A percentile compares a stretch with the other conserved stretches of the same genome.
These are phyloP conservation scores for Gnomoniopsis smithogilvyi DNA, from an alignment of 2,329 filamentous ascomycete species.

Conservation along the genomic window DNA sequence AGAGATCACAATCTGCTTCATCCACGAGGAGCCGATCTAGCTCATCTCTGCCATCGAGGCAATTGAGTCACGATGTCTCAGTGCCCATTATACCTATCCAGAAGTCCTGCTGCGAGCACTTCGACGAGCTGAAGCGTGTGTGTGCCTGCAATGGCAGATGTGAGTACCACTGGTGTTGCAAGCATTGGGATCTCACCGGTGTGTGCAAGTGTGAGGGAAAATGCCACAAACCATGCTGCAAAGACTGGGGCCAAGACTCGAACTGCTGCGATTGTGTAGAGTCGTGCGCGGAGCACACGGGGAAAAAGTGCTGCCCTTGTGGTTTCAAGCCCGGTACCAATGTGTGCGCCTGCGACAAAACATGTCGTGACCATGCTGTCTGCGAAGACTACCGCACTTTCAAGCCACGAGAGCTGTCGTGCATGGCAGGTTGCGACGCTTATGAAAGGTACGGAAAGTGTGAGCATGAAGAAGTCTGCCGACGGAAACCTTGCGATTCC, in stretches of 20 bases:
- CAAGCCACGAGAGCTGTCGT: not conserved
- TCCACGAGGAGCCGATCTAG: too few relatives aligned
- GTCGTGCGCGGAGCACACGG: not conserved
- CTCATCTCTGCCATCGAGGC: not conserved
- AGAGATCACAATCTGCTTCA: not conserved
- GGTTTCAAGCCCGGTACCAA: not conserved
- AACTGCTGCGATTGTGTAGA: not conserved
- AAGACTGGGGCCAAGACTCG: not conserved
- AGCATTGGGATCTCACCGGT: not conserved
- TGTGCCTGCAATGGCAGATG: not conserved
- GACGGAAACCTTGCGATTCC: not conserved
- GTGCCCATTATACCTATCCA: not conserved
- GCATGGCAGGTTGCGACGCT: not conserved
- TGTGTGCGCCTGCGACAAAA: not conserved
- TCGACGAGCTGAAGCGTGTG: not conserved
- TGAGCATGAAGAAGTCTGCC: not conserved
- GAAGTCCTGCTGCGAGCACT: not conserved
- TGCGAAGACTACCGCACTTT: not conserved
- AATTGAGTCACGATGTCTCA: not conserved
- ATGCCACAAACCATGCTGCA: not conserved
- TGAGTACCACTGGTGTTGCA: not conserved
- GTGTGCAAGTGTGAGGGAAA: not conserved
- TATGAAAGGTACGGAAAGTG: not conserved
- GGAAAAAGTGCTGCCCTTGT: not conserved
- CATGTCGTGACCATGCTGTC: not conserved